phyloP scores from a whole-genome alignment of 2,329 filamentous ascomycete species.

The Penicillium sp. region DNA sequence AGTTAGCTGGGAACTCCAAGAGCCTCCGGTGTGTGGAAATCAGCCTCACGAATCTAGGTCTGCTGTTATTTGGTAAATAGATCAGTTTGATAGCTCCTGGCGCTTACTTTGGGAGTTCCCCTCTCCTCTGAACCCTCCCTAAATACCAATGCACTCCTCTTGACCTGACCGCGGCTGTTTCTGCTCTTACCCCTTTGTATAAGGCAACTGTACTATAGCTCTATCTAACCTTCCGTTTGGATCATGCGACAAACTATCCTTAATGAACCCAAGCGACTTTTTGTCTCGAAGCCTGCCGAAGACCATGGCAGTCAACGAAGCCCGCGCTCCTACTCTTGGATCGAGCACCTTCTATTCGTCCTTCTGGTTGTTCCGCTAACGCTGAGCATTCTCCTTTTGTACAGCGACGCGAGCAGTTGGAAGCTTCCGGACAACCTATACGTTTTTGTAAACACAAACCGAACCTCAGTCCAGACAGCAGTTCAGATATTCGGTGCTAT shows the following conservation, averaged over 20 bases:
- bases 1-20: background rate
- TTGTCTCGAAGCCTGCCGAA: background rate
- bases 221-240: background rate
- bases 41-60: background rate
- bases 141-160: background rate
- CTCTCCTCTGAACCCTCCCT: background rate
- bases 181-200: background rate
- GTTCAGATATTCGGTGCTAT: conserved; percentile 4
- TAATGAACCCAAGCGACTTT: background rate
- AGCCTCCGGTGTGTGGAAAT: background rate
- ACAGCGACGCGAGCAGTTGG: background rate
- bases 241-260: background rate
- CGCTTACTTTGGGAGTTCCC: background rate
- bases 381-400: background rate
- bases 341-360: conserved; percentile 1
- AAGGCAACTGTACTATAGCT: background rate
- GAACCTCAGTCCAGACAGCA: conserved; percentile 5
- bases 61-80: background rate
- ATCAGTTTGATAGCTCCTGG: background rate
- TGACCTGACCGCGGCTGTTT: background rate
- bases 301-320: background rate
- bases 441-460: background rate
- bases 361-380: background rate
- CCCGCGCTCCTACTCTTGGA: background rate
- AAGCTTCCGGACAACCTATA: background rate